Conservation (phyloP, 805 yeast species). For the Wickerhamomyces silvicola region DNA sequence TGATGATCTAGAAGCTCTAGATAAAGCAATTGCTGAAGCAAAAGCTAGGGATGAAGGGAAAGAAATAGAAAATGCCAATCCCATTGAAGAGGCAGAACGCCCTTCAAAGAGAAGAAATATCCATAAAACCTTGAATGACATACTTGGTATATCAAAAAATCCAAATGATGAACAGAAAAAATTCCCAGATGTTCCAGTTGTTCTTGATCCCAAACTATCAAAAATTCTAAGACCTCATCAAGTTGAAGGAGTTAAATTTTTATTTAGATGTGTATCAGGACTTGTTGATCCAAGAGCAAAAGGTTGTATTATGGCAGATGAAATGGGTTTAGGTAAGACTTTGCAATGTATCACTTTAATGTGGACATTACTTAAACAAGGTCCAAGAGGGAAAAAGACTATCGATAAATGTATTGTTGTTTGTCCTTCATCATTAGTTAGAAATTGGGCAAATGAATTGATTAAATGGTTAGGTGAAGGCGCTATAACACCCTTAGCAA, state of each 20-base stretch:
- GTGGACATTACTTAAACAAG: constrained; percentile 89
- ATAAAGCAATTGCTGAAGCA: constrained; percentile 24
- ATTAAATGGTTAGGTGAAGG: constrained; percentile 94
- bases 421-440: constrained; percentile 89
- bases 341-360: constrained; percentile 80
- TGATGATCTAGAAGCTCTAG: constrained; percentile 24
- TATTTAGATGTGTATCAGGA: constrained; percentile 89
- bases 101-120: constrained; percentile 31
- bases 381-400: constrained; percentile 74
- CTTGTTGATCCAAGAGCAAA: constrained; percentile 73
- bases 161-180: constrained; percentile 44
- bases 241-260: constrained; percentile 87
- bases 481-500: constrained; percentile 79
- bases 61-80: constrained; percentile 20
- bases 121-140: constrained; percentile 69
- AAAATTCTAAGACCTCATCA: constrained; percentile 92
- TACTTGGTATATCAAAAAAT: constrained; percentile 61
- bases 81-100: constrained; percentile 8
- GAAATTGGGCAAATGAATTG: constrained; percentile 96
- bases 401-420: constrained; percentile 89
- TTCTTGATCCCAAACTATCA: constrained; percentile 82
- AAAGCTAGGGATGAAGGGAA: constrained; percentile 24
- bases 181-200: constrained; percentile 89
- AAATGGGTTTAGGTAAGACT: constrained; percentile 92
- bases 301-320: constrained; percentile 98